Evolutionary conservation across 495 filamentous ascomycete species (phyloP).

Genomic region (Pyrenula aspistea): DNA sequence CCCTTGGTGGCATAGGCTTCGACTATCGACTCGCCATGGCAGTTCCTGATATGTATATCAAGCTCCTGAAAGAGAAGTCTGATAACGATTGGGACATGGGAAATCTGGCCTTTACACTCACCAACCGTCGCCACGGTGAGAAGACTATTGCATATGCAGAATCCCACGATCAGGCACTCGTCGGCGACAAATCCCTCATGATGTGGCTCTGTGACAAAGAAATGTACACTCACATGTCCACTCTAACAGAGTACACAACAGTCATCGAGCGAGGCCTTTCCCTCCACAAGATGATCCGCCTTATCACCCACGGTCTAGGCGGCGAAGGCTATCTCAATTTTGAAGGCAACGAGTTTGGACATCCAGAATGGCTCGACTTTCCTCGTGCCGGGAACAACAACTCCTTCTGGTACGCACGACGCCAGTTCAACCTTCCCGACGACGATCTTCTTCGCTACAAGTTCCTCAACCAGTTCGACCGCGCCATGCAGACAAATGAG

Average conservation of each 20-base stretch:
- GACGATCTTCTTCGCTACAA: constrained; percentile 77
- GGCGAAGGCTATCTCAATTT: constrained; percentile 98
- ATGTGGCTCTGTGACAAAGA: constrained; percentile 98
- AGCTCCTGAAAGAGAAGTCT: constrained; percentile 84
- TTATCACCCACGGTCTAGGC: constrained; percentile 86
- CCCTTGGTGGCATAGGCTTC: constrained; percentile 85
- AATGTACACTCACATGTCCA: constrained; percentile 96
- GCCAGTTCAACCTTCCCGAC: constrained; percentile 87
- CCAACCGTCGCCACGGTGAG: constrained; percentile 87
- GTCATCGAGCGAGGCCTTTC: constrained; percentile 85
- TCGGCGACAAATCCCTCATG: constrained; percentile 91
- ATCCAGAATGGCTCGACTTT: constrained; percentile 99
- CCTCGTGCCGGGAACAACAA: constrained; percentile 90
- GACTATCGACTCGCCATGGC: constrained; percentile 98
- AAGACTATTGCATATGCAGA: constrained; percentile 98
- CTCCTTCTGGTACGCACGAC: constrained; percentile 92
- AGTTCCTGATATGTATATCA: constrained; percentile 98
- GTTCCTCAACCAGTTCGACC: constrained; percentile 91
- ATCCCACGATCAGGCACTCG: constrained; percentile 94
- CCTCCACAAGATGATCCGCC: constrained; percentile 92
- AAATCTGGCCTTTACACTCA: constrained; percentile 71
- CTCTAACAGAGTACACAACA: constrained; percentile 67
- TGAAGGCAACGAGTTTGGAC: constrained; percentile 96
- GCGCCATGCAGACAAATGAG: constrained; percentile 77
- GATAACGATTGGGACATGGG: constrained; percentile 92